Base-by-base conservation (phyloP, 805 yeast genomes). In the Saturnispora hagleri region DNA sequence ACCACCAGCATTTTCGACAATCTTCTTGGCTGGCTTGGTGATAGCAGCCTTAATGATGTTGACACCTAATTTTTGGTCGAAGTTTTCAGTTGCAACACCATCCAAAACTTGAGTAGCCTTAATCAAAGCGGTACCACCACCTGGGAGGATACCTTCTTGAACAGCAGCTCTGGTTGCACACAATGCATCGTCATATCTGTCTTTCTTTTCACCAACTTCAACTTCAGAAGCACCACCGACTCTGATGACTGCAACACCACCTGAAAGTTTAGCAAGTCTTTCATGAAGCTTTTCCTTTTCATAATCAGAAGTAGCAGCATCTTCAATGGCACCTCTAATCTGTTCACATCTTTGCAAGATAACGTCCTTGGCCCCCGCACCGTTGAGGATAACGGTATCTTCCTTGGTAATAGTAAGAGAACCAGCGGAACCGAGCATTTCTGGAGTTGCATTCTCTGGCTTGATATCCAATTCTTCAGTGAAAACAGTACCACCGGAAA, bases 91-190 rank as follows among this genome's bases (percentile, higher is more conserved):
- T 69, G 81, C 76, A 57, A 87, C 82, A 22, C 69, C 74, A 58
- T 81, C 89, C 63, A 93, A 78, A 56, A 82, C 70, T 62, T 81
- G 77, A 50, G 95, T 80, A 48, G 98, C 97, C 80, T 93, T 93
- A 65, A 89, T 79, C 66, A 93, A 79, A 53, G 99, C 99, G 60
- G 97, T 89, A 74, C 99, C 99, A 70, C 99, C 99, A 75, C 99
- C 99, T 67, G 99, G 99, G 60, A 93, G 79, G 67, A 93, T 89
- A 74, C 99, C 99, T 73, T 89, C 96, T 73, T 91, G 91, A 58
- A 93, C 96, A 59, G 99, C 99, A 53, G 99, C 97, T 73, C 98
- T 89, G 50, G 98, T 93, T 52, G 99, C 97, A 68, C 93, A 91
- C 68, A 93, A 79, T 27, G 99, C 98, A 75, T 93, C 99, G 64